A percentile compares a stretch with the other conserved stretches of the same genome.
phyloP scores from a whole-genome alignment of 495 filamentous ascomycete genomes.

The Penicillium turbatum region DNA sequence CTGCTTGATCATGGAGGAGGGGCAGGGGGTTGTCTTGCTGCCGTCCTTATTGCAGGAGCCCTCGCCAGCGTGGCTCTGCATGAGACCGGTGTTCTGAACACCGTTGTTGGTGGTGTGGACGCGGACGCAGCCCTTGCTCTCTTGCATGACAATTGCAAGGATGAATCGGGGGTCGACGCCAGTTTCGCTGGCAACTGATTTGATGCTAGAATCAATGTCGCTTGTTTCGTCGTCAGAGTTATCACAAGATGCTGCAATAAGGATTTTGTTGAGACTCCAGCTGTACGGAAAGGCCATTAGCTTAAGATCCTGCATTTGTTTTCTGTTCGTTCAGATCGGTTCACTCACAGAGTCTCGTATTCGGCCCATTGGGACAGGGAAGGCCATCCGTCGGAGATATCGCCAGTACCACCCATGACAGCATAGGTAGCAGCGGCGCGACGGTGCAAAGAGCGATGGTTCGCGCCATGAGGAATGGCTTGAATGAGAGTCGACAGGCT shows the following conservation, averaged over 20 bases:
- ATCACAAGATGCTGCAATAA: constrained; percentile 44
- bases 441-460: constrained; percentile 19
- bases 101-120: constrained; percentile 43
- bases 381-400: constrained; percentile 23
- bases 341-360: constrained; percentile 20
- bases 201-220: constrained; percentile 37
- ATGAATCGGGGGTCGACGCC: constrained; percentile 55
- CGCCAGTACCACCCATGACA: constrained; percentile 22
- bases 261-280: constrained; percentile 39
- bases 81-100: constrained; percentile 51
- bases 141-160: constrained; percentile 55
- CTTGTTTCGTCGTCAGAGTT: constrained; percentile 41
- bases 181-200: constrained; percentile 27
- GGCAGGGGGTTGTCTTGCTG: constrained; percentile 41
- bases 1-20: constrained; percentile 33
- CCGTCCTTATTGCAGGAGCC: constrained; percentile 42
- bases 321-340: neutral
- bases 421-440: constrained; percentile 15
- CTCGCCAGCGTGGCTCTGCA: constrained; percentile 50
- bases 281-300: constrained; percentile 12
- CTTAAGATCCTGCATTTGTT: too few species aligned
- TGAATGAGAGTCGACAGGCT: constrained; percentile 25
- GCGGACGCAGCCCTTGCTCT: constrained; percentile 55
- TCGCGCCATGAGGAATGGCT: constrained; percentile 12
- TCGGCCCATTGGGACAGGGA: constrained; percentile 11